Conservation (phyloP, 176 grass and related monocot species). For the Bonia amplexicaulis region DNA sequence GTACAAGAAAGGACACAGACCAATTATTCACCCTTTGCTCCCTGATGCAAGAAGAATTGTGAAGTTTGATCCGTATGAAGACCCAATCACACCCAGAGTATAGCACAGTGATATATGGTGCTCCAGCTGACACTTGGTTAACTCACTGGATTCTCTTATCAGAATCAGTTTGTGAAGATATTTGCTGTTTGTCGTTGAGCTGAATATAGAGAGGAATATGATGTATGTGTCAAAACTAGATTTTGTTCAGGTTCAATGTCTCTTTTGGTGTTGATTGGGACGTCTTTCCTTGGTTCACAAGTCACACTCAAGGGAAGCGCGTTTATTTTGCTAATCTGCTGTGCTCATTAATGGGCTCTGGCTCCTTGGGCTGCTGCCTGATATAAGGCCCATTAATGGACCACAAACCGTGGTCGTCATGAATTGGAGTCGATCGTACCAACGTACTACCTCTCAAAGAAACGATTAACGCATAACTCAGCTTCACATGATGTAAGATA, state of each 20-base stretch:
- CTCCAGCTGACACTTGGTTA: neutral
- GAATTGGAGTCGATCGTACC: neutral
- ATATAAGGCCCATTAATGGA: neutral
- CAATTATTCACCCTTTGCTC: constrained; percentile 47
- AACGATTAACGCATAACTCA: neutral
- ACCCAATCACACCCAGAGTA: constrained; percentile 2
- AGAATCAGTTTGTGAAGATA: neutral
- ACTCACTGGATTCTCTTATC: neutral
- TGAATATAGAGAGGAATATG: constrained; percentile 13
- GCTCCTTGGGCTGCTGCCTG: neutral
- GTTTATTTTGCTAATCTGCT: neutral
- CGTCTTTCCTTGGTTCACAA: neutral
- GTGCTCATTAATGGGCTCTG: neutral
- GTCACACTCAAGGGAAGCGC: too few species aligned
- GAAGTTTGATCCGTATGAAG: constrained; percentile 45
- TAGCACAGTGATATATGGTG: constrained; percentile 13
- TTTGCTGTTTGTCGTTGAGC: neutral
- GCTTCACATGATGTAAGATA: neutral
- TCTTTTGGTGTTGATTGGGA: neutral
- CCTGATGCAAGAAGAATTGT: constrained; percentile 36
- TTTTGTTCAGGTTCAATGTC: neutral
- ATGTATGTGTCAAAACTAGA: neutral
- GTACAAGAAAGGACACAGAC: constrained; percentile 47
- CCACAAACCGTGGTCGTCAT: neutral
- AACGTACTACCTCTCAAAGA: neutral